Conservation (phyloP, 1,284 basidiomycete species). For the Inonotus obliquus region DNA sequence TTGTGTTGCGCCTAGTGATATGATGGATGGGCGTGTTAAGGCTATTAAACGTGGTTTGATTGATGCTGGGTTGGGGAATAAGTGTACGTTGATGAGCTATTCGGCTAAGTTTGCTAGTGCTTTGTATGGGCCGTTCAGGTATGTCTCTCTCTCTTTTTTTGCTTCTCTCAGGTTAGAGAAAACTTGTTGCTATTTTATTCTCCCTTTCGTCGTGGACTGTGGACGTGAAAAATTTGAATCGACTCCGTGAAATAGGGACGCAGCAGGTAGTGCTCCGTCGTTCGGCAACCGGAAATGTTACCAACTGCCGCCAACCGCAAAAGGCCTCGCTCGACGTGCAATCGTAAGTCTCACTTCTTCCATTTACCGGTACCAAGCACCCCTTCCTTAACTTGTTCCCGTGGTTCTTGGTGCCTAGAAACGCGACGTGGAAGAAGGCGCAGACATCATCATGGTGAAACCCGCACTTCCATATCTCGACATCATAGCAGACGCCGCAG, state of each 20-base stretch:
- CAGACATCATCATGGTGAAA: conserved; percentile 99
- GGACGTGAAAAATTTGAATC: conserved; percentile 1
- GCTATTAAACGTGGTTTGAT: conserved; percentile 88
- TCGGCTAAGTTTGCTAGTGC: conserved; percentile 98
- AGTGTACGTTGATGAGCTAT: conserved; percentile 93
- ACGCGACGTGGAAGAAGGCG: conserved; percentile 90
- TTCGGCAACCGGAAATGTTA: conserved; percentile 98
- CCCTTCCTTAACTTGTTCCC: background rate
- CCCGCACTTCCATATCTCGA: conserved; percentile 96
- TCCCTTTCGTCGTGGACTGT: background rate
- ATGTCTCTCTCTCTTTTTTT: conserved; percentile 10
- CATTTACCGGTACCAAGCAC: background rate
- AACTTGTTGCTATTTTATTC: background rate
- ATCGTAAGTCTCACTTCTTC: conserved; percentile 57
- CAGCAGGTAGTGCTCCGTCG: conserved; percentile 90
- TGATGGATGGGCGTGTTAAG: conserved; percentile 97
- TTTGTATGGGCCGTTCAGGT: conserved; percentile 98
- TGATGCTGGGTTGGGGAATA: conserved; percentile 78
- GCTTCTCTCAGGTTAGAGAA: too few species aligned
- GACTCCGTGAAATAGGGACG: conserved; percentile 61
- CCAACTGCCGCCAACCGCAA: conserved; percentile 86
- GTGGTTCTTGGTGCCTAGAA: conserved; percentile 43
- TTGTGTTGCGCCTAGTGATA: conserved; percentile 98
- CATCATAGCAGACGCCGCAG: conserved; percentile 85
- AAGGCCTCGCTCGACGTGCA: conserved; percentile 89